Conservation (phyloP, 352 stramenopile species). For the Globisporangium viniferum region DNA sequence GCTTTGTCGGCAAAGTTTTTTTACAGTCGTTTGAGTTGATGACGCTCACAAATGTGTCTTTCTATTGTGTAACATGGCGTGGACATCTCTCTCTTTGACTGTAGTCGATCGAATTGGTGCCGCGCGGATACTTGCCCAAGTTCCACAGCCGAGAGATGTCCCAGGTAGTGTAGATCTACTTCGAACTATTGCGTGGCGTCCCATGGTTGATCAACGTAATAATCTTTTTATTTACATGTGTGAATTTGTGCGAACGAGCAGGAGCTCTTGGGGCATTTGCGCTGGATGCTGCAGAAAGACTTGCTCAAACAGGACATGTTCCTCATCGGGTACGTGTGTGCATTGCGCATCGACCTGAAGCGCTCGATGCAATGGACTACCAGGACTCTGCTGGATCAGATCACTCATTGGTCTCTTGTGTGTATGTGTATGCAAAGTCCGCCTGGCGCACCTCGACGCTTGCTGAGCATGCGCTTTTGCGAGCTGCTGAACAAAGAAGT, state of each 20-base stretch:
- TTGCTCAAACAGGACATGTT: constrained; percentile 86
- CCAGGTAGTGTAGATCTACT: constrained; percentile 24
- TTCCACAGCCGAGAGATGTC: constrained; percentile 31
- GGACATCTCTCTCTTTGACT: not conserved
- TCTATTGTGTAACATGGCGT: not conserved
- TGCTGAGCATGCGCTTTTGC: constrained; percentile 83
- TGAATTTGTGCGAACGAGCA: constrained; percentile 13
- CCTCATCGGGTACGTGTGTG: constrained; percentile 59
- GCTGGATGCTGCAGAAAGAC: constrained; percentile 89
- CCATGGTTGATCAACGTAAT: not conserved
- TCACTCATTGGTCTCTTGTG: not conserved
- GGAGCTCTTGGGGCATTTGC: constrained; percentile 70
- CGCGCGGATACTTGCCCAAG: constrained; percentile 53
- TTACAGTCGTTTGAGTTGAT: no score
- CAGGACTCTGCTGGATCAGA: not conserved
- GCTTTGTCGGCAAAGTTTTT: no score
- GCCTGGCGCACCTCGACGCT: constrained; percentile 62
- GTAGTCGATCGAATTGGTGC: constrained; percentile 48
- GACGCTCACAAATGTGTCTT: not conserved
- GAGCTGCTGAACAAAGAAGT: constrained; percentile 83
- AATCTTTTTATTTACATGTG: not conserved
- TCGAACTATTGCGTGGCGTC: no score
- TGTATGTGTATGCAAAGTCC: constrained; percentile 29
- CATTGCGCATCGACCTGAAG: not conserved
- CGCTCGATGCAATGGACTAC: not conserved